Evolutionary conservation across 345 rosid species (phyloP).

Genomic region (Hibiscus trionum): DNA sequence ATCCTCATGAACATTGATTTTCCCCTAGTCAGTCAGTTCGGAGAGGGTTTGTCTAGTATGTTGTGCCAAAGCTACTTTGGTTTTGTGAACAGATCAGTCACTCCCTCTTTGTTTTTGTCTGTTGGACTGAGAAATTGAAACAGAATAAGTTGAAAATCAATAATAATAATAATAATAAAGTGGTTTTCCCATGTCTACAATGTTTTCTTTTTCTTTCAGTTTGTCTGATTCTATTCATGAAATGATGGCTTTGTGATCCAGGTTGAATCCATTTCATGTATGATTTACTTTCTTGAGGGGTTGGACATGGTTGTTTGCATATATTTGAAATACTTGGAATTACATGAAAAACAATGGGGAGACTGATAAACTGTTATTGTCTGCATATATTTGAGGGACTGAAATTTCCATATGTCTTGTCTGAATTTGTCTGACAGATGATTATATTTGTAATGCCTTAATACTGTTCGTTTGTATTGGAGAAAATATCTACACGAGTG

Average conservation of each 20-base stretch:
- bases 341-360: background rate
- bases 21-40: background rate
- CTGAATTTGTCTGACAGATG: background rate
- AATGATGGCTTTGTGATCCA: background rate
- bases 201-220: background rate
- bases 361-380: background rate
- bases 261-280: background rate
- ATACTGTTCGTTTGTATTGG: background rate
- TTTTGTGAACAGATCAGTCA: background rate
- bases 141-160: constrained; percentile 3
- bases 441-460: background rate
- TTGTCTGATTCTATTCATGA: background rate
- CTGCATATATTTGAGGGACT: background rate
- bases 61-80: background rate
- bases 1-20: background rate
- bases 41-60: background rate
- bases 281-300: background rate
- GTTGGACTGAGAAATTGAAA: background rate
- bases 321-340: background rate
- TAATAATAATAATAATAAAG: background rate
- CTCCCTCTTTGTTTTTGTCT: background rate
- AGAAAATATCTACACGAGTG: background rate
- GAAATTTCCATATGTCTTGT: background rate
- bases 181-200: background rate
- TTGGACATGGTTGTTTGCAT: background rate